Conservation (phyloP, 495 filamentous ascomycete genomes). For the Penicillium lagena region DNA sequence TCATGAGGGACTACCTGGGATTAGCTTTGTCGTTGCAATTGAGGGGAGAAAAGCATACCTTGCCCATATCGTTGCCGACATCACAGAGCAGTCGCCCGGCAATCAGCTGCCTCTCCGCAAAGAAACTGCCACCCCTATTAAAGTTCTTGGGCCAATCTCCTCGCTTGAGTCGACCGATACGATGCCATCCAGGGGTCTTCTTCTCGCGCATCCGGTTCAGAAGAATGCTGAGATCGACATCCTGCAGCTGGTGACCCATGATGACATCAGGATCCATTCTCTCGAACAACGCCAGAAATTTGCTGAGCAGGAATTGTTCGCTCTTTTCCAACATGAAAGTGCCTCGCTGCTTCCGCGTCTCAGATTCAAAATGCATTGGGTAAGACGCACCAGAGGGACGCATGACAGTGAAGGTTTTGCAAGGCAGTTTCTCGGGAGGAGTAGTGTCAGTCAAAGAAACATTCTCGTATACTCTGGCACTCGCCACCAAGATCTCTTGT, state of each 20-base stretch:
- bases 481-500: constrained; percentile 87
- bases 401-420: constrained; percentile 85
- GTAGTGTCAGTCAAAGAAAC: constrained; percentile 83
- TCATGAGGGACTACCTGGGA: constrained; percentile 68
- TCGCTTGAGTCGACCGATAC: constrained; percentile 79
- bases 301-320: constrained; percentile 74
- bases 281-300: constrained; percentile 83
- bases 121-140: constrained; percentile 82
- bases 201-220: constrained; percentile 81
- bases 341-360: constrained; percentile 64
- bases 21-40: constrained; percentile 17
- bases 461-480: constrained; percentile 87
- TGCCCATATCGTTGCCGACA: constrained; percentile 92
- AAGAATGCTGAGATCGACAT: constrained; percentile 89
- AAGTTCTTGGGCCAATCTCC: constrained; percentile 83
- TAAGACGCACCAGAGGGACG: constrained; percentile 70
- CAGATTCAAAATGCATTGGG: constrained; percentile 76
- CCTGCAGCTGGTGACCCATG: constrained; percentile 92
- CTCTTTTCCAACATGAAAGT: constrained; percentile 72
- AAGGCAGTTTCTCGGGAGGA: constrained; percentile 78
- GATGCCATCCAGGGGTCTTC: constrained; percentile 88
- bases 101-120: constrained; percentile 83
- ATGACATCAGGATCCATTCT: constrained; percentile 87
- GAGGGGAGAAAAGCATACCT: constrained; percentile 35
- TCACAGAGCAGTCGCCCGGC: constrained; percentile 89